Evolutionary conservation across 768 basidiomycete species (phyloP).

Genomic region (Coprinopsis strossmayeri): DNA sequence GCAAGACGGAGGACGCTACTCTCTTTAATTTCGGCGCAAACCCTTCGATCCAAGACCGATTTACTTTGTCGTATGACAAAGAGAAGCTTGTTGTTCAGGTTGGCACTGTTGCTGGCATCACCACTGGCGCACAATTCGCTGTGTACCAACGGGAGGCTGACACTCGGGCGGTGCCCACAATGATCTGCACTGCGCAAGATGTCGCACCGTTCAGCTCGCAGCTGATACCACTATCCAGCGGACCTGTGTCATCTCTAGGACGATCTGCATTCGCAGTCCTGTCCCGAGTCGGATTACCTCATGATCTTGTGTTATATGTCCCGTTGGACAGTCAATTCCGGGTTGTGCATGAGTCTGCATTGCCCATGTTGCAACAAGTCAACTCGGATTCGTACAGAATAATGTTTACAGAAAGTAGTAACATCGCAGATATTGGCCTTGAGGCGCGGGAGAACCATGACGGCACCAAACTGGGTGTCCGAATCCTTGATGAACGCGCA

Average conservation of each 20-base stretch:
- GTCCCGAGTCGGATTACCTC: neutral
- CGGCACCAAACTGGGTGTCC: neutral
- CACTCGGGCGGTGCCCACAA: neutral
- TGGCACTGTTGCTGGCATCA: conserved; percentile 13
- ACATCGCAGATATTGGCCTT: neutral
- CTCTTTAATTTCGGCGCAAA: conserved; percentile 1
- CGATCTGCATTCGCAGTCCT: neutral
- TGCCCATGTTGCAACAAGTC: neutral
- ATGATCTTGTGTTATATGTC: neutral
- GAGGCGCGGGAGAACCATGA: neutral
- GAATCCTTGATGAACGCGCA: conserved; percentile 2
- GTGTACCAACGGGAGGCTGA: conserved; percentile 2
- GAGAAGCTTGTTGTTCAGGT: conserved; percentile 7
- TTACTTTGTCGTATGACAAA: neutral
- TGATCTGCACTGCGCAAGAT: neutral
- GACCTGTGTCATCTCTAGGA: neutral
- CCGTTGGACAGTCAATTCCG: neutral
- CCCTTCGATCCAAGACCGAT: neutral
- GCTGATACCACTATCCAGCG: neutral
- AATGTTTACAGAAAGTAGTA: neutral
- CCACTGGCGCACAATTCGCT: conserved; percentile 11
- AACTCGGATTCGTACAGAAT: neutral
- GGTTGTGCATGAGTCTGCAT: neutral
- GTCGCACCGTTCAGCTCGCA: neutral
- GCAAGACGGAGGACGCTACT: neutral